A percentile compares a stretch with the other conserved stretches of the same genome.
phyloP scores from a whole-genome alignment of 2,329 filamentous ascomycete genomes.

The Penicillium carneum region DNA sequence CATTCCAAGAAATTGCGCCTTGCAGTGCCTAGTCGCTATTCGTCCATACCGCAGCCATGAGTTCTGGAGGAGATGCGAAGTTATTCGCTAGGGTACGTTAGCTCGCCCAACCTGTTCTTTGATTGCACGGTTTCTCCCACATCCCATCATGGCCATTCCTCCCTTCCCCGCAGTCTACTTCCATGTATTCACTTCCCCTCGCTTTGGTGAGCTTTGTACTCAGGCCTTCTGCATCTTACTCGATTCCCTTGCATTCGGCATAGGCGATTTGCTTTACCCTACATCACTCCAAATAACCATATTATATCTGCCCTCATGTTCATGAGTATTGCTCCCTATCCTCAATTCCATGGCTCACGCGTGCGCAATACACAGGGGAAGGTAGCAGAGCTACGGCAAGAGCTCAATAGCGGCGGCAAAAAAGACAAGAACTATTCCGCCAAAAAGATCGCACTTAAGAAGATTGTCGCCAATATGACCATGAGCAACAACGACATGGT shows the following conservation, averaged over 20 bases:
- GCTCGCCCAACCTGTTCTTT: conserved; percentile 30
- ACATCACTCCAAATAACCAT: background rate
- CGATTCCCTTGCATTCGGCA: conserved; percentile 9
- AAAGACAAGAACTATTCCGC: conserved; percentile 95
- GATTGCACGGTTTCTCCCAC: conserved; percentile 21
- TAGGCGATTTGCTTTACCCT: conserved; percentile 13
- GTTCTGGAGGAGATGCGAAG: conserved; percentile 91
- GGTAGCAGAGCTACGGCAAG: conserved; percentile 92
- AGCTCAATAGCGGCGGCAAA: conserved; percentile 91
- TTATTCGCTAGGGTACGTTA: conserved; percentile 92
- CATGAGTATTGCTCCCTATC: conserved; percentile 40
- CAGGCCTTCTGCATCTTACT: conserved; percentile 14
- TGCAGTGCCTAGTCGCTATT: conserved; percentile 21
- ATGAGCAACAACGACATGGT: conserved; percentile 99
- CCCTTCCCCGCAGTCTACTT: conserved; percentile 32
- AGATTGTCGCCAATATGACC: conserved; percentile 99
- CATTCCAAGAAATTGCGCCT: conserved; percentile 14
- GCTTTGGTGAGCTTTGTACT: conserved; percentile 13
- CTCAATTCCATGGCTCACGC: conserved; percentile 42
- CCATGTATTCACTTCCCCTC: conserved; percentile 22
- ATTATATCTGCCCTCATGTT: conserved; percentile 37
- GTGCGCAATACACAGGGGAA: conserved; percentile 77
- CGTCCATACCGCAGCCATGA: conserved; percentile 58
- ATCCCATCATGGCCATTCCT: background rate
- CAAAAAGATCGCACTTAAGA: conserved; percentile 98